Evolutionary conservation across 352 stramenopile genomes (phyloP), one percentile per base, ranked within the genome.

Genomic region (Pythium rishiriense): DNA sequence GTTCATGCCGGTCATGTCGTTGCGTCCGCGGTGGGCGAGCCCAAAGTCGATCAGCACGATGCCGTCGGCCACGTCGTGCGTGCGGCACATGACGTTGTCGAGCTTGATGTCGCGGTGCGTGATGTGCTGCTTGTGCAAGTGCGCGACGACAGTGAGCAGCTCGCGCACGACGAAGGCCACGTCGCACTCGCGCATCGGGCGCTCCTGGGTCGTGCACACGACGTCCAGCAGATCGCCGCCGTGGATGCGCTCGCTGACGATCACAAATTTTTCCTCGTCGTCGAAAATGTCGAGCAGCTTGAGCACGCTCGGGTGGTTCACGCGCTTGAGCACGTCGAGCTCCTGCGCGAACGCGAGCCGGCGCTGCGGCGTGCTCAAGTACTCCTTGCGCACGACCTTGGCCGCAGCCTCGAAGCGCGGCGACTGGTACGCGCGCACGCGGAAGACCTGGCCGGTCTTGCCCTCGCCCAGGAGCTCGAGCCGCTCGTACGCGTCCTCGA

Each of bases 41-140:
- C 86, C 86, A 76, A 94, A 94, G 59, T 94, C 86, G 31, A 94
- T 88, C 15, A 94, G 73, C 64, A 91, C 43, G 28, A 91, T 73
- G 42, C 84, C 81, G 28, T 79, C 71, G 17, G 61, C 64, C 8
- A 87, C 35, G 49, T 83, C 55, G 2, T 56, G 24, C 0, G 72
- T 78, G 62, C 83, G 85, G 65, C 82, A 83, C 56, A 95, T 51
- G n/a, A 95, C 73, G 66, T 95, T 95, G 62, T 95, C 86, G 37
- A 90, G 68, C 64, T 95, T 95, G 46, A 95, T 60, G 62, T 95
- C 86, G 43, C 86, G 84, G 62, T 95, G 86, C 2, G 85, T 92
- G 54, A 95, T 87, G 24, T 85, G 83, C 43, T 75, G 73, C 15
- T 77, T 61, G 66, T 95, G 86, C 52, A 95, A 61, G 24, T 91